These are phyloP conservation scores for Phyllosticta citriasiana DNA, from an alignment of 2,329 filamentous ascomycete species.

Conservation along the genomic window DNA sequence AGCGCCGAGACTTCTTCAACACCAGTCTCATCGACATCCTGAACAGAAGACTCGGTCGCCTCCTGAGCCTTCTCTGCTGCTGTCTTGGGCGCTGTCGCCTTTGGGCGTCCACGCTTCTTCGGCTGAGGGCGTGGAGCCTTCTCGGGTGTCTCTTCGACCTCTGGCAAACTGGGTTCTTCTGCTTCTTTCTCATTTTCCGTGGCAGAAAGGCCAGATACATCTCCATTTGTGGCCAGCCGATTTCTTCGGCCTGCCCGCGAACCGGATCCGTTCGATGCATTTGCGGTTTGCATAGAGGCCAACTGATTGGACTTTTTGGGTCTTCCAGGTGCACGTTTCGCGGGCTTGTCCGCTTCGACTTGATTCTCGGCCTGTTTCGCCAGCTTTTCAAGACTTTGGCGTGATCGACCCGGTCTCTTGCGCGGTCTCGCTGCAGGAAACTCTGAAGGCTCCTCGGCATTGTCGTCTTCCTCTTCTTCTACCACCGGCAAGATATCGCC, in stretches of 20 bases:
- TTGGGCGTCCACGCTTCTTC: slow-evolving; percentile 5
- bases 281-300: slow-evolving; percentile 1
- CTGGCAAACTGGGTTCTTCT: slow-evolving; percentile 10
- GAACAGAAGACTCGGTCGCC: not conserved
- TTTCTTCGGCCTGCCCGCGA: not conserved
- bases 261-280: not conserved
- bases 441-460: slow-evolving; percentile 14
- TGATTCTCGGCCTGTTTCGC: slow-evolving; percentile 20
- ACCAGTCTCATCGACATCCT: not conserved
- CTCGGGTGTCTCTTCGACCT: slow-evolving; percentile 5
- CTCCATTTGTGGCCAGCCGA: not conserved
- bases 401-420: slow-evolving; percentile 12
- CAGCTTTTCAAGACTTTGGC: slow-evolving; percentile 17
- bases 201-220: not conserved
- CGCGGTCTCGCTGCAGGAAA: slow-evolving; percentile 16
- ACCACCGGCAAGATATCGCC: slow-evolving; percentile 20
- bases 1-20: not conserved
- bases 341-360: slow-evolving; percentile 7
- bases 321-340: slow-evolving; percentile 1
- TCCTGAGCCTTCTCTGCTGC: slow-evolving; percentile 2
- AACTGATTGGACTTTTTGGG: not conserved
- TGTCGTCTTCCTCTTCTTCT: slow-evolving; percentile 21
- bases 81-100: not conserved
- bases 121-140: slow-evolving; percentile 14
- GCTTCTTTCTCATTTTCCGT: not conserved